Percentiles rank a stretch among this genome's conserved stretches.
phyloP scores from a whole-genome alignment of 2,329 filamentous ascomycete species.

The Penicillium janthinellum region DNA sequence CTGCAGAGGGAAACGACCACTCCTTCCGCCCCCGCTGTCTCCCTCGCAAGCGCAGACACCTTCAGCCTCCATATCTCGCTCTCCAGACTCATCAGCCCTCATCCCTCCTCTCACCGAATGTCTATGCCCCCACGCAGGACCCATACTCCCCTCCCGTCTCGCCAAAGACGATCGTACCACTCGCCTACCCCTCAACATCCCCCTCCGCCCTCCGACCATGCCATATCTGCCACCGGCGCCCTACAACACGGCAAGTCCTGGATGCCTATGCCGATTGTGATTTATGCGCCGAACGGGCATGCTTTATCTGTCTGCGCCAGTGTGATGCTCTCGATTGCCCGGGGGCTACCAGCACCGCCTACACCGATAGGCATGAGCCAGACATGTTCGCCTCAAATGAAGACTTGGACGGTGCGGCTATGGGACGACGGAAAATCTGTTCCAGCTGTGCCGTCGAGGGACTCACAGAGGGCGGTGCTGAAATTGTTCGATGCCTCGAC shows the following conservation, averaged over 20 bases:
- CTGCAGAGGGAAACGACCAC: conserved; percentile 17
- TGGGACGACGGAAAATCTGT: conserved; percentile 37
- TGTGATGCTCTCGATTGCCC: conserved; percentile 39
- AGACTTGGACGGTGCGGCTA: neutral
- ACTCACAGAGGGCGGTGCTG: conserved; percentile 38
- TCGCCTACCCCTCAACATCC: conserved; percentile 28
- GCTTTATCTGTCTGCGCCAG: conserved; percentile 46
- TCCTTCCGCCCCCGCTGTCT: conserved; percentile 27
- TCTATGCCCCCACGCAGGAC: conserved; percentile 21
- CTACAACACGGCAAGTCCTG: conserved; percentile 42
- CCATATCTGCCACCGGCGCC: conserved; percentile 46
- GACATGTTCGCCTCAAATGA: conserved; percentile 7
- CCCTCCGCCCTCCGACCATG: conserved; percentile 40
- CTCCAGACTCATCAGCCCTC: conserved; percentile 19
- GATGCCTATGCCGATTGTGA: conserved; percentile 47
- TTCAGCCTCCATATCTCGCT: conserved; percentile 23
- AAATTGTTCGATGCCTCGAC: conserved; percentile 42
- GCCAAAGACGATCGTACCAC: conserved; percentile 31
- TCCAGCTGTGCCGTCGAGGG: conserved; percentile 45
- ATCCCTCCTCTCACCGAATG: conserved; percentile 24
- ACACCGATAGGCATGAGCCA: neutral
- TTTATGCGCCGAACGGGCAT: conserved; percentile 41
- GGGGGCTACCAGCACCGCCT: conserved; percentile 7
- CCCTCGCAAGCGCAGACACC: conserved; percentile 29
- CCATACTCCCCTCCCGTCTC: conserved; percentile 30